These are phyloP conservation scores for Neospermospora avenae DNA, from an alignment of 2,329 filamentous ascomycete genomes.

Conservation along the genomic window DNA sequence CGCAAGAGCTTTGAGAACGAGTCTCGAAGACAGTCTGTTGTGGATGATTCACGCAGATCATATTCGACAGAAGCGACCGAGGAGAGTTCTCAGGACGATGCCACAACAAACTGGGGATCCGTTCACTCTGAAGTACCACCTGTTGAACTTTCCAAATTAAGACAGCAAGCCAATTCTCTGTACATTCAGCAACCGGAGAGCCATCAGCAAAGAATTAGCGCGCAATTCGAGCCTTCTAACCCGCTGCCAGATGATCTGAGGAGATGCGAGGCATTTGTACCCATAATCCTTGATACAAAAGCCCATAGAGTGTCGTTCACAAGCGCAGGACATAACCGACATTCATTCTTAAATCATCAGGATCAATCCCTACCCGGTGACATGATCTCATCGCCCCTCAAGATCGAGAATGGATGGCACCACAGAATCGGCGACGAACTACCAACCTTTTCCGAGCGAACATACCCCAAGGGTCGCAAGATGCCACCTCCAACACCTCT, in stretches of 20 bases:
- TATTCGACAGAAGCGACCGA: slow-evolving; percentile 33
- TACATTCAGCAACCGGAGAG: slow-evolving; percentile 36
- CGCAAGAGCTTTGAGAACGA: slow-evolving; percentile 11
- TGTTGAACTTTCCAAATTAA: slow-evolving; percentile 43
- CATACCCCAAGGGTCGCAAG: slow-evolving; percentile 44
- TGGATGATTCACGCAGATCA: slow-evolving; percentile 37
- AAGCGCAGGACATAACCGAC: slow-evolving; percentile 22
- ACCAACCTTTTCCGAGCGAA: slow-evolving; percentile 56
- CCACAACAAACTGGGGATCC: slow-evolving; percentile 47
- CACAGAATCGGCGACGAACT: slow-evolving; percentile 56
- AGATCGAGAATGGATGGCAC: slow-evolving; percentile 43
- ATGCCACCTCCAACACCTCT: slow-evolving; percentile 56
- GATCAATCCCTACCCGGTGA: slow-evolving; percentile 24
- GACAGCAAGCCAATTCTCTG: slow-evolving; percentile 41
- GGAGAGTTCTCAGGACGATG: slow-evolving; percentile 40
- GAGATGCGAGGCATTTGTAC: slow-evolving; percentile 40
- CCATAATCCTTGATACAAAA: slow-evolving; percentile 44
- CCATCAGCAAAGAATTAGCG: neutral
- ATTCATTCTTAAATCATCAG: slow-evolving; percentile 33
- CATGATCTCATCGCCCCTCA: slow-evolving; percentile 15
- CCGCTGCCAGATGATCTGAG: neutral
- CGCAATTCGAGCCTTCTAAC: slow-evolving; percentile 1
- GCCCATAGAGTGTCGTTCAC: slow-evolving; percentile 25
- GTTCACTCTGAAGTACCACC: slow-evolving; percentile 48
- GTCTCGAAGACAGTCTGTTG: slow-evolving; percentile 12